Conservation (phyloP, 83 land plant species). For the Picea abies region DNA sequence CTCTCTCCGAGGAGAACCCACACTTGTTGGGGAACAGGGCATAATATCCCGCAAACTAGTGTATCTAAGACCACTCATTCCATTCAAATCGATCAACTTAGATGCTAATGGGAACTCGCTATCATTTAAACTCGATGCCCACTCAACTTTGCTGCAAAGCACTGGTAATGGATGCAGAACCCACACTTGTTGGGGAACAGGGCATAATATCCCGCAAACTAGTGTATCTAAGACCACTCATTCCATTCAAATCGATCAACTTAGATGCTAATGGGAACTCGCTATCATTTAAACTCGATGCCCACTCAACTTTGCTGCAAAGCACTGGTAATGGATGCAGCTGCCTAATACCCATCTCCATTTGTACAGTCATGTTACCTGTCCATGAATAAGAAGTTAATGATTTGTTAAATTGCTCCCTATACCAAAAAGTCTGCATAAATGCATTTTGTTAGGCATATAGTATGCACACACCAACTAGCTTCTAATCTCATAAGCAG, state of each 20-base stretch:
- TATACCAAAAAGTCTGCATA: not conserved
- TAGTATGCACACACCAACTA: no score
- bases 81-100: constrained; percentile 12
- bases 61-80: constrained; percentile 3
- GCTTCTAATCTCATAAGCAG: no score
- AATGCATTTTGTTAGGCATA: no score
- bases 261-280: constrained; percentile 12
- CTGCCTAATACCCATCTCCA: constrained; percentile 6
- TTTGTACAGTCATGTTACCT: constrained; percentile 17
- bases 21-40: constrained; percentile 1
- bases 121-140: not conserved
- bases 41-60: constrained; percentile 14
- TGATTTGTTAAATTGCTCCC: not conserved
- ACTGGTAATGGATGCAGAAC: constrained; percentile 11
- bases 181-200: constrained; percentile 2
- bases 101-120: constrained; percentile 5
- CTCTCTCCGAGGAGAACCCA: constrained; percentile 13
- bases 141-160: constrained; percentile 11
- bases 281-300: not conserved
- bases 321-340: constrained; percentile 9
- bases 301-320: constrained; percentile 11
- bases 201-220: constrained; percentile 12
- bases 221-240: constrained; percentile 5
- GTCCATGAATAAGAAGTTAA: not conserved
- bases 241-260: constrained; percentile 10